phyloP scores from a whole-genome alignment of 2,329 filamentous ascomycete species.

The Hypoxylon rubiginosum region DNA sequence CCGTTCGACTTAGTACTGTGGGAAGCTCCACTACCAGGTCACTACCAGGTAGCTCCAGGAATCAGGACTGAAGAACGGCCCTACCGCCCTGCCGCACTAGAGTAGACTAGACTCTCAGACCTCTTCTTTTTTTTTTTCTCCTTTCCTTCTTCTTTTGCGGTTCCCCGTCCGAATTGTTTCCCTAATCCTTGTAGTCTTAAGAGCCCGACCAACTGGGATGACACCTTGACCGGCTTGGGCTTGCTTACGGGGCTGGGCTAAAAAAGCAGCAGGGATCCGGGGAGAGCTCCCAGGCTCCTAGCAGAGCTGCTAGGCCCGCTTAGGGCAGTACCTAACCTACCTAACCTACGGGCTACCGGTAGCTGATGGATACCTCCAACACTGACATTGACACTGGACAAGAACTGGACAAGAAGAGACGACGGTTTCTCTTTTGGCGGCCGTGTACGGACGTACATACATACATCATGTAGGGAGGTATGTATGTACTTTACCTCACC shows the following conservation, averaged over 20 bases:
- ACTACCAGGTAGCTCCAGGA: conserved; percentile 23
- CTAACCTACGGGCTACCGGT: neutral
- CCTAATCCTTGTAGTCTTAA: conserved; percentile 29
- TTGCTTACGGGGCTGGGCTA: conserved; percentile 31
- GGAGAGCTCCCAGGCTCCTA: conserved; percentile 28
- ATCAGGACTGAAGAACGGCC: conserved; percentile 26
- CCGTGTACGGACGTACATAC: neutral
- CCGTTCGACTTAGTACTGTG: conserved; percentile 27
- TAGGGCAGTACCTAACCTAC: conserved; percentile 9
- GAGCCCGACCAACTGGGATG: conserved; percentile 44
- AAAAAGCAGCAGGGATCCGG: conserved; percentile 34
- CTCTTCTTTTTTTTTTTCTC: conserved; percentile 5
- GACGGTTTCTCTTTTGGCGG: conserved; percentile 11
- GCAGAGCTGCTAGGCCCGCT: conserved; percentile 24
- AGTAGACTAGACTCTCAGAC: conserved; percentile 21
- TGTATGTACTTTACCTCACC: no score
- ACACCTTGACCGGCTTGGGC: conserved; percentile 38
- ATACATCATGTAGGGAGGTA: neutral
- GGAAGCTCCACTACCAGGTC: conserved; percentile 24
- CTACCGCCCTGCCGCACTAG: conserved; percentile 29
- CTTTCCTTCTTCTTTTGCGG: neutral
- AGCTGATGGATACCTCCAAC: neutral
- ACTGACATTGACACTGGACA: neutral
- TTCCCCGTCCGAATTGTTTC: conserved; percentile 28
- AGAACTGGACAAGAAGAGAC: neutral